Conservation (phyloP, 495 filamentous ascomycete species). For the Penicillium chermesinum region DNA sequence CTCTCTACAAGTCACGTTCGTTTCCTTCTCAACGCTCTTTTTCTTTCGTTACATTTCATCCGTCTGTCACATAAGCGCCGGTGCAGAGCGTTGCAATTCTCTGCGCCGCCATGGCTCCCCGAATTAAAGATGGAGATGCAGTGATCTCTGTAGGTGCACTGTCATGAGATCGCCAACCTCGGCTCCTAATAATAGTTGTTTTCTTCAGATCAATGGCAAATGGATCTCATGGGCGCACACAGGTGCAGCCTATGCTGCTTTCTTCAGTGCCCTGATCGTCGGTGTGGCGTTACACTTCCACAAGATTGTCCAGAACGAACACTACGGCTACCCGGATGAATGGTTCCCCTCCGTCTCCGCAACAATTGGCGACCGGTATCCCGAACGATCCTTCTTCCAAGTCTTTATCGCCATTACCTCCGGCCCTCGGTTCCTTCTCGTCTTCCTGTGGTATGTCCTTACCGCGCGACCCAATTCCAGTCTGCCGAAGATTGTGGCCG, state of each 20-base stretch:
- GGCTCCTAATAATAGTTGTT: slow-evolving; percentile 10
- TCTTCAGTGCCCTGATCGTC: slow-evolving; percentile 82
- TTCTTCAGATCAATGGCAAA: slow-evolving; percentile 68
- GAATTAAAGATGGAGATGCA: slow-evolving; percentile 84
- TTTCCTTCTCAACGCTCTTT: slow-evolving; percentile 37
- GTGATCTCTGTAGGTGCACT: slow-evolving; percentile 58
- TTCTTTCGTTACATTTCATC: slow-evolving; percentile 15
- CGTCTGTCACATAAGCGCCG: background rate
- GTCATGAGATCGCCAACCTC: slow-evolving; percentile 7
- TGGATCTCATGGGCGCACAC: slow-evolving; percentile 93
- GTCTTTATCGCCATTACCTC: slow-evolving; percentile 96
- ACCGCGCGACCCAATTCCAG: slow-evolving; percentile 67
- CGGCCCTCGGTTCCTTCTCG: slow-evolving; percentile 85
- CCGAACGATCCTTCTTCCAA: slow-evolving; percentile 94
- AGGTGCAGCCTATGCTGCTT: slow-evolving; percentile 77
- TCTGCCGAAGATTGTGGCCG: slow-evolving; percentile 77
- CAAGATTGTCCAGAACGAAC: slow-evolving; percentile 97
- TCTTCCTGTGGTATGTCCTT: slow-evolving; percentile 88
- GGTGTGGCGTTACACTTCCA: slow-evolving; percentile 84
- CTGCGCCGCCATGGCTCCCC: slow-evolving; percentile 63
- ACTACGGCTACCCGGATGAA: slow-evolving; percentile 94
- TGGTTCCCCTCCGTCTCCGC: slow-evolving; percentile 99
- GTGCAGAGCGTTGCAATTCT: slow-evolving; percentile 18
- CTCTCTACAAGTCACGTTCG: slow-evolving; percentile 20
- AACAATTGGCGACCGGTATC: slow-evolving; percentile 98